Percentiles rank a stretch among this genome's conserved stretches.
Evolutionary conservation across 108 stramenopile species (phyloP).

Genomic region (Nannochloropsis oceanica): DNA sequence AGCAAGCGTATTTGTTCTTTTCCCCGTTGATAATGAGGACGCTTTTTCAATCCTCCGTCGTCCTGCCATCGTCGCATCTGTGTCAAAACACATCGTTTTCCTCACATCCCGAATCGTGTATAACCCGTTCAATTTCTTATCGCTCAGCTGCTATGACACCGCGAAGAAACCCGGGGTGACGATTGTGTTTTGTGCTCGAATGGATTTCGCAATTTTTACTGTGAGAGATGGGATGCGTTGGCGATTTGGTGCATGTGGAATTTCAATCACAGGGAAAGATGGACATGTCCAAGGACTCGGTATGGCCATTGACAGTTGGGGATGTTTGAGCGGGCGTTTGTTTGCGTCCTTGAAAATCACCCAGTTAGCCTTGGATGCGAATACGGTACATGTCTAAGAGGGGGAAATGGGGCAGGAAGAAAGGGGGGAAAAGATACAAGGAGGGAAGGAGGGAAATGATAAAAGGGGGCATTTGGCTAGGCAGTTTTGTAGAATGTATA

Average conservation of each 20-base stretch:
- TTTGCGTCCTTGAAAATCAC: not conserved
- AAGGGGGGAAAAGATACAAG: too few relatives aligned
- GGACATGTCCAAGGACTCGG: not conserved
- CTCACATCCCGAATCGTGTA: not conserved
- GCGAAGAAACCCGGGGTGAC: not conserved
- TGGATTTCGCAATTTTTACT: not conserved
- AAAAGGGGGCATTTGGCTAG: too few relatives aligned
- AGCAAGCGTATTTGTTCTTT: not conserved
- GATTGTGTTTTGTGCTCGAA: not conserved
- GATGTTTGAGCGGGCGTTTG: not conserved
- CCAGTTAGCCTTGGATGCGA: not conserved
- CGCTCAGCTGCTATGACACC: not conserved
- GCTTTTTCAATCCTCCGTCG: not conserved
- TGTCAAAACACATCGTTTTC: not conserved
- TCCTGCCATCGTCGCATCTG: not conserved
- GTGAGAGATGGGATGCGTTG: not conserved
- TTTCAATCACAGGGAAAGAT: not conserved
- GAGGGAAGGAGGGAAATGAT: too few relatives aligned
- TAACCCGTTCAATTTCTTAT: not conserved
- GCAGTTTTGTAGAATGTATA: too few relatives aligned
- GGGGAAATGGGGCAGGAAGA: not conserved
- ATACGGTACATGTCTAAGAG: not conserved
- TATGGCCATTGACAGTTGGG: not conserved
- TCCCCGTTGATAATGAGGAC: not conserved
- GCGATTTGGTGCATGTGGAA: not conserved